Conservation (phyloP, 305 asterid species). For the Rubia occidens region DNA sequence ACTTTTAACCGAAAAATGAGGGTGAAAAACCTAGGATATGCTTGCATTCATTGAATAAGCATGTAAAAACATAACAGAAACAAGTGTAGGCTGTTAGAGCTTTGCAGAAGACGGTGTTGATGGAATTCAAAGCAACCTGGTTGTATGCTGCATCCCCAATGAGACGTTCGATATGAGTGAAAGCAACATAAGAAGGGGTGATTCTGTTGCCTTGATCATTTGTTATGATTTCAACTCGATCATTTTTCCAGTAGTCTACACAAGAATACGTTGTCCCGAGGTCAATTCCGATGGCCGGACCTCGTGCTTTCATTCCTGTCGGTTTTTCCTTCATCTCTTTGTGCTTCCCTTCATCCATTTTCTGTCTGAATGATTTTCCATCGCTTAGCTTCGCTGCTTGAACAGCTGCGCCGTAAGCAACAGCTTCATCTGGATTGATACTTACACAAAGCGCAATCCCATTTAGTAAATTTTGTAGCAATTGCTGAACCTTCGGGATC, state of each 20-base stretch:
- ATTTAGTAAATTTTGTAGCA: constrained; percentile 10
- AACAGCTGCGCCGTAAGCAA: constrained; percentile 21
- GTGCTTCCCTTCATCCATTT: too few species aligned
- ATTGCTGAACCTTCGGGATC: constrained; percentile 20
- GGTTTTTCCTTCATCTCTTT: too few species aligned
- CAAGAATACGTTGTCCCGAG: constrained; percentile 12
- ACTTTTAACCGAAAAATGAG: too few species aligned
- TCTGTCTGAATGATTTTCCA: background rate
- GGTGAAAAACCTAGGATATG: too few species aligned
- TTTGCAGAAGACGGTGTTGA: constrained; percentile 21
- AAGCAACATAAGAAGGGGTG: constrained; percentile 22
- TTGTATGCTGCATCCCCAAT: constrained; percentile 17
- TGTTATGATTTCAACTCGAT: constrained; percentile 17
- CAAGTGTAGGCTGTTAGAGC: background rate
- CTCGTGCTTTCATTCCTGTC: too few species aligned
- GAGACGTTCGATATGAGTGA: constrained; percentile 11
- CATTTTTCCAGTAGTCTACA: constrained; percentile 5
- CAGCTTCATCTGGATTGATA: constrained; percentile 19
- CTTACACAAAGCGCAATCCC: constrained; percentile 18
- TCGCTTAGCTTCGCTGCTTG: constrained; percentile 7
- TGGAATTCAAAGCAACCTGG: constrained; percentile 20
- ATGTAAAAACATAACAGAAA: too few species aligned
- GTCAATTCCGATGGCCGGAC: constrained; percentile 18
- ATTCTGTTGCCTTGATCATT: constrained; percentile 23
- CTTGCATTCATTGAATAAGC: too few species aligned